Percentiles rank a stretch among this genome's conserved stretches.
These are phyloP conservation scores for Aspergillus tanneri DNA, from an alignment of 2,329 filamentous ascomycete species.

Conservation along the genomic window DNA sequence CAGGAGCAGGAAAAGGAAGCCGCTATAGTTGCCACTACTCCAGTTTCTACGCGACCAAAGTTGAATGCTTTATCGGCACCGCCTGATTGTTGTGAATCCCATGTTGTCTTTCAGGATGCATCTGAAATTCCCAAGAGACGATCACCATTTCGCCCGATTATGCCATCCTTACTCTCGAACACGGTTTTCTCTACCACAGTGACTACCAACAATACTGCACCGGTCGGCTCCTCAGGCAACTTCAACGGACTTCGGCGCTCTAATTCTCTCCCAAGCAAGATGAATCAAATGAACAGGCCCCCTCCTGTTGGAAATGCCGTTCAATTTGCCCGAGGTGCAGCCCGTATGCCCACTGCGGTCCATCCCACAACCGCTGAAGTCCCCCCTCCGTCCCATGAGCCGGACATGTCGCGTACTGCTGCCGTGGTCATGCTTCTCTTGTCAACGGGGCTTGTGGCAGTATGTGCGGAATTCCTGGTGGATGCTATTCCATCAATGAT, in stretches of 20 bases:
- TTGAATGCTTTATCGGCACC: slow-evolving; percentile 17
- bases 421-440: slow-evolving; percentile 56
- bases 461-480: slow-evolving; percentile 71
- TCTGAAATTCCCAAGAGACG: slow-evolving; percentile 25
- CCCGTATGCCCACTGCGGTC: slow-evolving; percentile 24
- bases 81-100: background rate
- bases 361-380: slow-evolving; percentile 15
- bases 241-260: slow-evolving; percentile 29
- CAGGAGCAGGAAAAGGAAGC: slow-evolving; percentile 14
- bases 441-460: slow-evolving; percentile 59
- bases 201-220: slow-evolving; percentile 11
- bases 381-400: slow-evolving; percentile 19
- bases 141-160: slow-evolving; percentile 30
- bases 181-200: slow-evolving; percentile 34
- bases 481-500: slow-evolving; percentile 70
- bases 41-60: slow-evolving; percentile 7
- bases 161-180: slow-evolving; percentile 36
- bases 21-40: background rate
- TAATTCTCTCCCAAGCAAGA: slow-evolving; percentile 32
- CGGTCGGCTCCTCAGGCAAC: slow-evolving; percentile 14
- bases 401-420: slow-evolving; percentile 56
- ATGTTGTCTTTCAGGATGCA: slow-evolving; percentile 6
- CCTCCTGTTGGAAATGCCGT: slow-evolving; percentile 35
- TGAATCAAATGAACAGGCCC: slow-evolving; percentile 25
- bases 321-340: slow-evolving; percentile 35